These are phyloP conservation scores for Wickerhamomyces queroliae DNA, from an alignment of 805 yeast genomes.

Conservation along the genomic window DNA sequence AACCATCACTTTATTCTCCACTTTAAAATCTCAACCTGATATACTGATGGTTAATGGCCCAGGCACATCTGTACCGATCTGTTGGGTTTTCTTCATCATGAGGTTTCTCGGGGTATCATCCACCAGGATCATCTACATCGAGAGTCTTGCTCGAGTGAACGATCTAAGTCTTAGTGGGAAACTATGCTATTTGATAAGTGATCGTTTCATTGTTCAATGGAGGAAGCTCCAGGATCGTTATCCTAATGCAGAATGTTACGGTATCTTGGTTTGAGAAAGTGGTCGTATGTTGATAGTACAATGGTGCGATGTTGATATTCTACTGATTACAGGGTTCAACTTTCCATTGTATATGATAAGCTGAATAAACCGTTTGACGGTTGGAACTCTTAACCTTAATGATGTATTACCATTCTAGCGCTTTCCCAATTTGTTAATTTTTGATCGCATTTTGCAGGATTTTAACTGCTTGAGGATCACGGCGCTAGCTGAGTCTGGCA, in stretches of 20 bases:
- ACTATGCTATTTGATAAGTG: slow-evolving; percentile 62
- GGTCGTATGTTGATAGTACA: background rate
- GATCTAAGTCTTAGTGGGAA: slow-evolving; percentile 72
- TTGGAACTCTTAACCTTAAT: too few relatives aligned
- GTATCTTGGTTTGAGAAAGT: slow-evolving; percentile 54
- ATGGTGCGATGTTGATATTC: too few relatives aligned
- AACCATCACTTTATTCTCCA: slow-evolving; percentile 26
- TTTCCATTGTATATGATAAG: too few relatives aligned
- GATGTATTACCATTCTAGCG: too few relatives aligned
- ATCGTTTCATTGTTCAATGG: slow-evolving; percentile 92
- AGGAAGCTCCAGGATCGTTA: slow-evolving; percentile 45
- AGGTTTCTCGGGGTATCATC: slow-evolving; percentile 39
- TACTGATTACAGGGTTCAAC: too few relatives aligned
- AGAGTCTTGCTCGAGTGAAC: slow-evolving; percentile 79
- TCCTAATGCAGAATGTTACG: slow-evolving; percentile 66
- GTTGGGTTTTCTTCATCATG: slow-evolving; percentile 46
- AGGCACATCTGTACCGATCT: slow-evolving; percentile 71
- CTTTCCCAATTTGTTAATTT: too few relatives aligned
- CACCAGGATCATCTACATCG: slow-evolving; percentile 71
- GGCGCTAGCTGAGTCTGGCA: too few relatives aligned
- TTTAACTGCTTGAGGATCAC: too few relatives aligned
- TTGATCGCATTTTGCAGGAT: too few relatives aligned
- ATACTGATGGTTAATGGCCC: slow-evolving; percentile 69
- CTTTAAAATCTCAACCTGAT: slow-evolving; percentile 26
- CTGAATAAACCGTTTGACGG: too few relatives aligned